Evolutionary conservation across 495 filamentous ascomycete genomes (phyloP), one percentile per base, ranked within the genome.

Genomic region (Aspergillus wentii): DNA sequence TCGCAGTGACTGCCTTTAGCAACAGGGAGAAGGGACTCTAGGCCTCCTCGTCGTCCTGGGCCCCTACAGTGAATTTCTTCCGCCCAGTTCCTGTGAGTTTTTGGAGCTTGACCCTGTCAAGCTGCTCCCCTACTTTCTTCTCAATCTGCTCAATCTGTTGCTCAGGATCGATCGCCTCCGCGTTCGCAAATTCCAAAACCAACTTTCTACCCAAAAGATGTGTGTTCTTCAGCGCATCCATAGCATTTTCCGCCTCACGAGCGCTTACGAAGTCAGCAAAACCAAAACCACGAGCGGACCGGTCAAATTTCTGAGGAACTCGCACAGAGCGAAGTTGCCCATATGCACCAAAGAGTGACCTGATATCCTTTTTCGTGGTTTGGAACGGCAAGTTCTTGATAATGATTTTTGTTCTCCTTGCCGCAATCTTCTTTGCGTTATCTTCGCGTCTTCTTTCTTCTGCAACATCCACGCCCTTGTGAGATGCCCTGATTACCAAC

Each of bases 311-410:
- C 65, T 95, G 88, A 3, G 92, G 94, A 36, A 99, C 75, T 26
- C 94, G 85, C 20, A 97, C 85, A 33, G 89, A 88, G 30, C 89
- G 84, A 37, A 99, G 75, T 50, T 94, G 84, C 14, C 94, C 92
- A 57, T 95, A 99, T 13, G 85, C 72, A 30, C 85, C 79, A 58
- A 99, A 87, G 8, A 99, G 71, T 11, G 80, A 69, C 27, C 85
- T 77, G 20, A 99, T 70, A 49, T 99, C 94, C 56, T 92, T 89
- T 72, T 94, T 95, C 28, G 79, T 84, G 8, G 85, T 83, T 64
- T 97, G 86, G 68, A 99, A 99, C 7, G 92, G 92, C 55, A 99
- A 64, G 69, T 99, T 99, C 72, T 97, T 97, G 71, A 98, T 86
- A 60, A 97, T 84, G 51, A 99, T 81, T 71, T 97, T 96, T 21